These are phyloP conservation scores for Aspergillus sp. DNA, from an alignment of 2,329 filamentous ascomycete genomes.

Conservation along the genomic window DNA sequence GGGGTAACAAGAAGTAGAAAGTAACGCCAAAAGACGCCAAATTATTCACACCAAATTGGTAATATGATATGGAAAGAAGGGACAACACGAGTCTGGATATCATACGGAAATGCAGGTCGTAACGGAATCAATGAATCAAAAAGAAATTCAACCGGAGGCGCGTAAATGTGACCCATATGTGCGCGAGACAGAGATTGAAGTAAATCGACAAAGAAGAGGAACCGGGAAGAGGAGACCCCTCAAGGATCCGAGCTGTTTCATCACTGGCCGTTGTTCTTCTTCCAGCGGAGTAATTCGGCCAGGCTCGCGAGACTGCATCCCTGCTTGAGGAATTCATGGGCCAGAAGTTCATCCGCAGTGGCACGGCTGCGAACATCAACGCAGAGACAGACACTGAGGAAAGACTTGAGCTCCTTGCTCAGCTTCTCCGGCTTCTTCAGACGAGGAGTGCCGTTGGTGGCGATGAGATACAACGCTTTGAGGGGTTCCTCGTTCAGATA, in stretches of 20 bases:
- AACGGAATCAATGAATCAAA: slow-evolving; percentile 7
- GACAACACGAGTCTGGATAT: slow-evolving; percentile 19
- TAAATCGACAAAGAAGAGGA: slow-evolving; percentile 14
- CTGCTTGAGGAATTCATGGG: slow-evolving; percentile 89
- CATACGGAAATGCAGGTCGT: slow-evolving; percentile 21
- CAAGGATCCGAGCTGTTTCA: background rate
- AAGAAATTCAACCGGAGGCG: slow-evolving; percentile 17
- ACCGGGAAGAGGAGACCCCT: slow-evolving; percentile 7
- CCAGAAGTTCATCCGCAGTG: slow-evolving; percentile 79
- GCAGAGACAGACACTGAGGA: slow-evolving; percentile 91
- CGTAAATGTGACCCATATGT: slow-evolving; percentile 27
- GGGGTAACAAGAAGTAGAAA: slow-evolving; percentile 5
- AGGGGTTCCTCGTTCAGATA: slow-evolving; percentile 97
- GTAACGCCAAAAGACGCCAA: slow-evolving; percentile 21
- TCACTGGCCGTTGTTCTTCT: slow-evolving; percentile 39
- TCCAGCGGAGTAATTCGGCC: slow-evolving; percentile 73
- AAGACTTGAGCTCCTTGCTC: slow-evolving; percentile 95
- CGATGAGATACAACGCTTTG: slow-evolving; percentile 94
- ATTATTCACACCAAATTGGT: slow-evolving; percentile 25
- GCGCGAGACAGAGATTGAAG: slow-evolving; percentile 17
- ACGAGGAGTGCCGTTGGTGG: slow-evolving; percentile 91
- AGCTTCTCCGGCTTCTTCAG: slow-evolving; percentile 98
- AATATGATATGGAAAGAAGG: slow-evolving; percentile 9
- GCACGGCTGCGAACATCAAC: slow-evolving; percentile 94
- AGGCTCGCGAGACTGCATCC: slow-evolving; percentile 79